Base-by-base conservation (phyloP, 1,284 basidiomycete genomes). In the Pascua sp. region DNA sequence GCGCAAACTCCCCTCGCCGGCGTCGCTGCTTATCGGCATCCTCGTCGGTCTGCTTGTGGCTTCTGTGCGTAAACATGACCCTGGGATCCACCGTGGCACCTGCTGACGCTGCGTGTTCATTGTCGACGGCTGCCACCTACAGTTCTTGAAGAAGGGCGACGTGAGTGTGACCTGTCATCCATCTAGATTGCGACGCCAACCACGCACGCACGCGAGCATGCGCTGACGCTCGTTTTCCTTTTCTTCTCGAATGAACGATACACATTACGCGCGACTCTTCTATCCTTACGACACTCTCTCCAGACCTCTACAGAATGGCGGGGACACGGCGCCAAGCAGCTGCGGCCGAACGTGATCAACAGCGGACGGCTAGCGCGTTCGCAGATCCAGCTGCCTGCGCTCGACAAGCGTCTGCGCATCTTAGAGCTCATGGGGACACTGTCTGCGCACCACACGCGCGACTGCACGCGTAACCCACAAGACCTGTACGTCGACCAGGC, bases 391-490 rank as follows among this genome's bases (percentile, higher is more conserved):
- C 69, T 76, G 12, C 91, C 91, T 0, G 87, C 86, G 0, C 69
- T 86, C 13, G 85, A 88, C 39, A 90, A 96, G 73, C 87, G 93
- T 13, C 80, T 83, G 47, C 87, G 91, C 48, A 86, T 96, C 16
- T 83, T 96, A 42, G 85, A 91, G 57, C 83, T 96, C 48, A 82
- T 97, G 53, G 88, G 89, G 36, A 87, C 88, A 7, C 82, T 97
- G 49, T 86, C 90, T 0, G 85, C 90, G 0, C 90, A 94, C 72
- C 88, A 96, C 77, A 96, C 93, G 17, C 86, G 86, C 58, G 88
- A 91, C 77, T 97, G 93, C 78, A 91, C 90, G 11, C 84, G 88
- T 39, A 81, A 83, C 64, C 82, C 90, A 5, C 93, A 95, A 70
- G 84, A 86, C 5, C 80, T 91, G 38, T 96, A 96, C 76, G 81